Conservation (phyloP, 306 rosid genomes). For the Inga laurina region DNA sequence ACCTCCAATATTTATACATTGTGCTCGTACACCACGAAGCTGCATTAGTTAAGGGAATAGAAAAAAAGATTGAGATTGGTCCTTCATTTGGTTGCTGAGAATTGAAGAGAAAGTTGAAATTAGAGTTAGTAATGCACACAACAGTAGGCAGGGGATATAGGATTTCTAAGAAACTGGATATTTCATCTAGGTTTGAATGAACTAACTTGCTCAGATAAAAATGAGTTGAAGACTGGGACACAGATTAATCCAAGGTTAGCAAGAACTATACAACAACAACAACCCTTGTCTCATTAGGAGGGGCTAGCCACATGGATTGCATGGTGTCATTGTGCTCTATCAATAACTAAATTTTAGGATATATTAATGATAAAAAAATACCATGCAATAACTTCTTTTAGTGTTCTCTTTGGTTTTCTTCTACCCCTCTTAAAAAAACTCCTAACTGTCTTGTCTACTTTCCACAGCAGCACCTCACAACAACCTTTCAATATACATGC, state of each 20-base stretch:
- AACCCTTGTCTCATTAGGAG: not conserved
- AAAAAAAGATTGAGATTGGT: not conserved
- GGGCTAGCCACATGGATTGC: not conserved
- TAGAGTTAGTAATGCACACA: not conserved
- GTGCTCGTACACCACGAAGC: slow-evolving; percentile 46
- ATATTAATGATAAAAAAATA: not conserved
- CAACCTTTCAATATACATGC: not conserved
- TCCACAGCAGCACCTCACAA: not conserved
- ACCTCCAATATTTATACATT: slow-evolving; percentile 61
- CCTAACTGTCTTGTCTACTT: not conserved
- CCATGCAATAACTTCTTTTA: not conserved
- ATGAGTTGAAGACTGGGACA: not conserved
- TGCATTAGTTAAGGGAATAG: slow-evolving; percentile 29
- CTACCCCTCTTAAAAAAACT: not conserved
- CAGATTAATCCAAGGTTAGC: not conserved
- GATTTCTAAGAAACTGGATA: not conserved
- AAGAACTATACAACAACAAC: not conserved
- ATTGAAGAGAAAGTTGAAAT: not conserved
- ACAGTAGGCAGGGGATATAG: not conserved
- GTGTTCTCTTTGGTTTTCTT: not conserved
- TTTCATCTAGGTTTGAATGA: not conserved
- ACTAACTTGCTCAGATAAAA: not conserved
- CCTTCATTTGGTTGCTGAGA: not conserved
- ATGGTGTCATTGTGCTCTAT: not conserved
- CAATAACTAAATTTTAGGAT: not conserved